Conservation (phyloP, 1,284 basidiomycete species). For the Trametes versicolor region DNA sequence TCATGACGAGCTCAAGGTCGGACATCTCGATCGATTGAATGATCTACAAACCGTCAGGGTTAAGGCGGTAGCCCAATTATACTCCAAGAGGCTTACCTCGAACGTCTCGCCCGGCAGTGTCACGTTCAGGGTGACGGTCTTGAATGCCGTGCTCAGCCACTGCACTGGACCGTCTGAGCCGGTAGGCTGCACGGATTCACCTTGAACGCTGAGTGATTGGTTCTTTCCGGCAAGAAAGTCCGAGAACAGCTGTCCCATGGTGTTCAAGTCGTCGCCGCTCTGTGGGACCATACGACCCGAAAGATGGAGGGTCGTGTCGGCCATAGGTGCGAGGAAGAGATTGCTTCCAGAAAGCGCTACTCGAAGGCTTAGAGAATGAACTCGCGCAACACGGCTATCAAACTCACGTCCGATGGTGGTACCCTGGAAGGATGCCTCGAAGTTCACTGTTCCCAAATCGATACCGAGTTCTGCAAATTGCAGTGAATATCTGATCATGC, state of each 20-base stretch:
- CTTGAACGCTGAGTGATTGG: constrained; percentile 67
- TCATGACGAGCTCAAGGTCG: constrained; percentile 62
- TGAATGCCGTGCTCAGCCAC: constrained; percentile 80
- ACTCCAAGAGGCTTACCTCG: constrained; percentile 43
- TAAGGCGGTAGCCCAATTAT: background rate
- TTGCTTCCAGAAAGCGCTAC: constrained; percentile 57
- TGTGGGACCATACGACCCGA: constrained; percentile 73
- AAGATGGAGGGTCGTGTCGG: constrained; percentile 62
- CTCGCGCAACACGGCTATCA: background rate
- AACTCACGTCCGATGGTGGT: constrained; percentile 63
- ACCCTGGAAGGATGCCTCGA: constrained; percentile 68
- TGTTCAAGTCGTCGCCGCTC: constrained; percentile 60
- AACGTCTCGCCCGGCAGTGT: constrained; percentile 72
- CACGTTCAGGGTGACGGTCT: constrained; percentile 71
- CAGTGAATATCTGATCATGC: background rate
- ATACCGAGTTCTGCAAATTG: constrained; percentile 69
- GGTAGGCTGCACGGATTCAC: constrained; percentile 68
- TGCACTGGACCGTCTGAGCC: constrained; percentile 58
- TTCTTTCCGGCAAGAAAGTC: constrained; percentile 75
- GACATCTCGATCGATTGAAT: constrained; percentile 73
- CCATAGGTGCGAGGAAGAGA: constrained; percentile 63
- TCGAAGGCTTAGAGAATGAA: background rate
- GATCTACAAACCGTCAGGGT: constrained; percentile 50
- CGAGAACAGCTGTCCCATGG: constrained; percentile 74
- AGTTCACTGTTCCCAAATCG: constrained; percentile 74